A percentile compares a stretch with the other conserved stretches of the same genome.
Evolutionary conservation across 495 filamentous ascomycete genomes (phyloP).

Genomic region (Neurospora cerealis): DNA sequence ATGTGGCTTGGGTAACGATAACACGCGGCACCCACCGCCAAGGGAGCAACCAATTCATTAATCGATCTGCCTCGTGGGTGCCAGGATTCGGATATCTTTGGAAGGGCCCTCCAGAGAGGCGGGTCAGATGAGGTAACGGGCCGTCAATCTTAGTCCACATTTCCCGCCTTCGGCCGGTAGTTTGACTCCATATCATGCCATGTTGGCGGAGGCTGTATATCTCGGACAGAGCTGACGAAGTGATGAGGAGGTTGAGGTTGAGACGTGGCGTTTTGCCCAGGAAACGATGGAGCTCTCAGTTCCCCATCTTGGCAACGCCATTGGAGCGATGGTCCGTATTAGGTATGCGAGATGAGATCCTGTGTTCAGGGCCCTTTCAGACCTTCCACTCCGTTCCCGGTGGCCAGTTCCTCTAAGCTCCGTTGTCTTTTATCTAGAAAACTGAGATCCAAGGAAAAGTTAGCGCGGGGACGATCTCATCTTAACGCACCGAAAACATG

Average conservation of each 20-base stretch:
- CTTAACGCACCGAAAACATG: neutral
- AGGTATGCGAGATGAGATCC: neutral
- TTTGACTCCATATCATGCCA: neutral
- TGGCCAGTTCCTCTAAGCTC: neutral
- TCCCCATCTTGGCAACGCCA: neutral
- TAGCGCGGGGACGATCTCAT: neutral
- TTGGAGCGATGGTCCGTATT: neutral
- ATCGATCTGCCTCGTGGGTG: neutral
- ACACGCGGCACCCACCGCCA: neutral
- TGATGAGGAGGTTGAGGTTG: neutral
- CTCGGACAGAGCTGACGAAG: neutral
- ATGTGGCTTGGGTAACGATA: neutral
- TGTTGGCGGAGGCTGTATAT: neutral
- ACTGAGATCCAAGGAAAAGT: neutral
- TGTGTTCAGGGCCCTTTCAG: neutral
- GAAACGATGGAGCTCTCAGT: neutral
- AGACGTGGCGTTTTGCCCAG: neutral
- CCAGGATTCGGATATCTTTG: neutral
- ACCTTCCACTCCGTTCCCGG: neutral
- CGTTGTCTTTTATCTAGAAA: neutral
- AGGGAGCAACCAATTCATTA: neutral
- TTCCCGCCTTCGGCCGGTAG: neutral
- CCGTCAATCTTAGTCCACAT: neutral
- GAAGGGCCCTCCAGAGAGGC: neutral
- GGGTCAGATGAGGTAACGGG: neutral